Evolutionary conservation across 176 grass and related monocot genomes (phyloP), one percentile per base, ranked within the genome.

Genomic region (Carex parvula): DNA sequence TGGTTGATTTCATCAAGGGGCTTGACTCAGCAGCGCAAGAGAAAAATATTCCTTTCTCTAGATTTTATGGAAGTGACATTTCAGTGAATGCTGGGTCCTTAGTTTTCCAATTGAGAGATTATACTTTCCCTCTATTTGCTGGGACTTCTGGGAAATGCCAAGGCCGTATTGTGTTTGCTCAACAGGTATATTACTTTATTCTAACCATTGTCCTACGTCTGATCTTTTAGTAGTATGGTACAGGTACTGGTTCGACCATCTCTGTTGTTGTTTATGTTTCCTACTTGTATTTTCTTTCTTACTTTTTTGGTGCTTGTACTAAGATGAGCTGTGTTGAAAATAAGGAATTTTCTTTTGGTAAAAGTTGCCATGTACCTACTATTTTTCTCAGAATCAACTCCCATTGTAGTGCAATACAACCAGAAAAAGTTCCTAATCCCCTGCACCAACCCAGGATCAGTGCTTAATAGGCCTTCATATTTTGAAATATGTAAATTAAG

Each of bases 31-130:
- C 91, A 76, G 94, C 86, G 79, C 88, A 86, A 70, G 93, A 95
- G 70, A 87, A 93, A 83, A 88, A 94, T 86, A 93, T 99, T 85
- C 93, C 96, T 65, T 99, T 99, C 77, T 93, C 96, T 79, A 90
- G 93, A 61, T 71, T 99, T 64, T 99, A 99, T 82, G 96, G 96
- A 84, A 93, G 91, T 79, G 93, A 99, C 88, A 89, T 99, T 89
- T 77, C 84, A 86, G 86, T 99, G 52, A 82, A 90, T 88, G 89
- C 88, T 68, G 91, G 96, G 59, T 93, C 93, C 61, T 93, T 99
- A 84, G 87, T 89, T 57, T 64, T 93, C 86, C 91, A 93, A 84
- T 81, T 99, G 73, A 99, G 96, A 90, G 90, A 99, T 84, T 99
- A 99, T 88, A 93, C 93, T 68, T 92, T 83, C 89, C 96, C 96